phyloP scores from a whole-genome alignment of 2,329 filamentous ascomycete species.

The Endoconidiophora polonica region DNA sequence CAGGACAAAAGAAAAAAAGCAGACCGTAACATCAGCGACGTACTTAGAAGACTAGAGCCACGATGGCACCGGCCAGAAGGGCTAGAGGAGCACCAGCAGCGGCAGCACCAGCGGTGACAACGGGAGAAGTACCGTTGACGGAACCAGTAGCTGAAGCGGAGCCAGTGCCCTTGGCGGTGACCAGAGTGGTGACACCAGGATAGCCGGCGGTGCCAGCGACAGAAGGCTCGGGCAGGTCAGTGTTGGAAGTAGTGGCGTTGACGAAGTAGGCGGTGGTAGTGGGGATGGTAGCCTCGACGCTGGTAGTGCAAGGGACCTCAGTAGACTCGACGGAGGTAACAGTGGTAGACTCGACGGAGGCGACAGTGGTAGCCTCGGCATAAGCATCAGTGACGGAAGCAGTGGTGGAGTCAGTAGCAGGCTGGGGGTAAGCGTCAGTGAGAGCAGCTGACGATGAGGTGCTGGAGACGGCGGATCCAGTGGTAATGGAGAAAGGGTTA shows the following conservation, averaged over 20 bases:
- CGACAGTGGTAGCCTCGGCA: constrained; percentile 16
- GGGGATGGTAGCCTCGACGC: constrained; percentile 17
- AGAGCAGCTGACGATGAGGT: constrained; percentile 9
- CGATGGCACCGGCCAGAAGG: constrained; percentile 8
- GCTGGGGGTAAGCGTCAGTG: constrained; percentile 13
- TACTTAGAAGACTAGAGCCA: constrained; percentile 10
- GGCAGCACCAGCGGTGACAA: constrained; percentile 13
- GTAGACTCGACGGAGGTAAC: constrained; percentile 15
- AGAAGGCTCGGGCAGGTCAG: constrained; percentile 18
- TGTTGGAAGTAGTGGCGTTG: constrained; percentile 17
- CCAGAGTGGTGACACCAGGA: constrained; percentile 16
- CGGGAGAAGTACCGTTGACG: constrained; percentile 14
- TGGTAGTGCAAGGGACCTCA: constrained; percentile 17
- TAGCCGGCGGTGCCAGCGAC: constrained; percentile 15
- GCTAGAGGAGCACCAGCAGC: constrained; percentile 8
- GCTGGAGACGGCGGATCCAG: constrained; percentile 15
- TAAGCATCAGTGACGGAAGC: constrained; percentile 16
- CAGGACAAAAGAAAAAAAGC: not conserved
- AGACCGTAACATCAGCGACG: not conserved
- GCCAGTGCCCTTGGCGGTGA: constrained; percentile 13
- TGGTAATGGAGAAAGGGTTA: constrained; percentile 39
- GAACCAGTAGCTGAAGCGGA: constrained; percentile 12
- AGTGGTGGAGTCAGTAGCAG: constrained; percentile 15
- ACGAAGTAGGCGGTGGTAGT: constrained; percentile 15
- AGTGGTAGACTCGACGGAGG: constrained; percentile 9